Percentiles rank a stretch among this genome's conserved stretches.
phyloP scores from a whole-genome alignment of 139 green algal species.

The Coccomyxa sp. region DNA sequence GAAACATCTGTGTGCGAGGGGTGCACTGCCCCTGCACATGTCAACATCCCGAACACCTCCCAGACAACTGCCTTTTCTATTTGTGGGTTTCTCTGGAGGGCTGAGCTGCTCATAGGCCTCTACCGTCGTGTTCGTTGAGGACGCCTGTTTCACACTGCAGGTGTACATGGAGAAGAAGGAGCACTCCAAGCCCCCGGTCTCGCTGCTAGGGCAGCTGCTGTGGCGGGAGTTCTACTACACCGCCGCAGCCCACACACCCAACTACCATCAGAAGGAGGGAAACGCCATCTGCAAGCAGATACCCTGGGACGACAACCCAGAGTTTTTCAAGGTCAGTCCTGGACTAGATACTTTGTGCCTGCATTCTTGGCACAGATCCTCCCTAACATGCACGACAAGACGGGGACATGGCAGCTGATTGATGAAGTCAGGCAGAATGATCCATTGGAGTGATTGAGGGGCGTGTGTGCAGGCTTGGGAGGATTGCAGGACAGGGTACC shows the following conservation, averaged over 20 bases:
- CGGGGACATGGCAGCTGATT: no score
- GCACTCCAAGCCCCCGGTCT: slow-evolving; percentile 77
- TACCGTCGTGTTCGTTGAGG: no score
- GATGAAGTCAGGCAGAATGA: no score
- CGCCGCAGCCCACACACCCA: slow-evolving; percentile 49
- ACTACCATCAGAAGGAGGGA: slow-evolving; percentile 85
- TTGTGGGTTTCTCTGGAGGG: not conserved
- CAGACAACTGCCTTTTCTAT: not conserved
- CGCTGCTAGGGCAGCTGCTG: slow-evolving; percentile 76
- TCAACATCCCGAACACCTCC: not conserved
- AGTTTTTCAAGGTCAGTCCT: no score
- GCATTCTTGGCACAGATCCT: no score
- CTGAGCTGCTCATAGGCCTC: no score
- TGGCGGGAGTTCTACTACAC: slow-evolving; percentile 71
- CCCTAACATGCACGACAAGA: no score
- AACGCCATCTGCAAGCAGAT: slow-evolving; percentile 88
- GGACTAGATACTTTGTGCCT: no score
- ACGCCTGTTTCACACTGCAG: no score
- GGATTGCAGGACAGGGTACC: slow-evolving; percentile 39
- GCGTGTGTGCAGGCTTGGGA: not conserved
- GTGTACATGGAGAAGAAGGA: slow-evolving; percentile 38
- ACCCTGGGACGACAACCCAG: slow-evolving; percentile 64
- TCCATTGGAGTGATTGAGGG: no score
- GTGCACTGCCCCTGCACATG: not conserved
- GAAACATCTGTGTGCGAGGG: not conserved